Conservation (phyloP, 371 early-diverging fungal genomes). For the Mortierella sp. region DNA sequence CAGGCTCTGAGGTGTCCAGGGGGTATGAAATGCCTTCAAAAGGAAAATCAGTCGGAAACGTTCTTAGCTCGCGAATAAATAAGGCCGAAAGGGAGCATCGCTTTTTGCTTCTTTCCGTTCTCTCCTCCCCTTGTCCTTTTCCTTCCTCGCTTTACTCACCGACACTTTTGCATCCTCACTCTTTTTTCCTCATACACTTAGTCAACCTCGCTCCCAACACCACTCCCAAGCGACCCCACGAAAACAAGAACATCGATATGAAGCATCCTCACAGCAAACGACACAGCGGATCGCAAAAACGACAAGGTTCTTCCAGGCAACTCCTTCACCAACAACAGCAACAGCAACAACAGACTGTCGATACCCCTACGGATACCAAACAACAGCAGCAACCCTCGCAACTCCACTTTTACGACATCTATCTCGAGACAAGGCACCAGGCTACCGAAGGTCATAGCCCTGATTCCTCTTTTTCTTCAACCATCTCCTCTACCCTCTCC, state of each 20-base stretch:
- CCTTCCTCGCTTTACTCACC: no score
- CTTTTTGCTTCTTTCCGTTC: not conserved
- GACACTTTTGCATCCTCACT: not conserved
- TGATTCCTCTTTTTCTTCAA: not conserved
- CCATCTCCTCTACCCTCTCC: not conserved
- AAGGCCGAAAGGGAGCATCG: not conserved
- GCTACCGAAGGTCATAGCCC: not conserved
- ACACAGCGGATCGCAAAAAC: not conserved
- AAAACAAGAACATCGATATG: not conserved
- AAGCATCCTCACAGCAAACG: not conserved
- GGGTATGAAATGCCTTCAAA: not conserved
- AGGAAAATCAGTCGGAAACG: slow-evolving; percentile 7
- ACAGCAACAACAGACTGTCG: not conserved
- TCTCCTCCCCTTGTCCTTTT: not conserved
- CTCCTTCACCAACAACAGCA: not conserved
- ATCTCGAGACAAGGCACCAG: slow-evolving; percentile 4
- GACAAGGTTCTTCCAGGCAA: not conserved
- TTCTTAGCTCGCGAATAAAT: not conserved
- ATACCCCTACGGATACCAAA: not conserved
- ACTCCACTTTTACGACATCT: slow-evolving; percentile 26
- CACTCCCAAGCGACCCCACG: not conserved
- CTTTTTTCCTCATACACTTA: not conserved
- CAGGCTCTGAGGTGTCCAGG: slow-evolving; percentile 6
- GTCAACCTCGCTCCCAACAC: not conserved
- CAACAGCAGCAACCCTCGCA: slow-evolving; percentile 1